Conservation (phyloP, 2,329 filamentous ascomycete species). For the Ophiostoma angusticollis region DNA sequence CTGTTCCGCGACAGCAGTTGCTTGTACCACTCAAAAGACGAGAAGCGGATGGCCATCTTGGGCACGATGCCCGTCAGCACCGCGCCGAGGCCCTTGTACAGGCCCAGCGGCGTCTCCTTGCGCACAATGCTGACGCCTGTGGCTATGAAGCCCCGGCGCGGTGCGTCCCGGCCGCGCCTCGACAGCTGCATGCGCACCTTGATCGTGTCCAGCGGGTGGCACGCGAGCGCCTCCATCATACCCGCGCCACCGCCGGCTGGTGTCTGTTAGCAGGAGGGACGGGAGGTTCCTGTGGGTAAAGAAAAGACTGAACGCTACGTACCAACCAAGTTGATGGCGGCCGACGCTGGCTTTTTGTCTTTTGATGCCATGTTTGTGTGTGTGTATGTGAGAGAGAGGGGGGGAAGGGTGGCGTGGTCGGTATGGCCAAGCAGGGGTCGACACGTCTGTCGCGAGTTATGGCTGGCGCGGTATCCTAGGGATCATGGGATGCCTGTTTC, state of each 20-base stretch:
- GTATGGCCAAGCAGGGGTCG: neutral
- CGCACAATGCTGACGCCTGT: slow-evolving; percentile 80
- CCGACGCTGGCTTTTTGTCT: slow-evolving; percentile 61
- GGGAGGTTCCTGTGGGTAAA: neutral
- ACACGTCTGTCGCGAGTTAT: neutral
- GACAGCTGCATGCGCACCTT: slow-evolving; percentile 99
- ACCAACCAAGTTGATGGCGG: slow-evolving; percentile 86
- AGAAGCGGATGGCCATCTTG: slow-evolving; percentile 99
- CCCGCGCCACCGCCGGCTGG: slow-evolving; percentile 88
- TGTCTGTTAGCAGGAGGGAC: slow-evolving; percentile 1
- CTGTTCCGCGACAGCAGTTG: slow-evolving; percentile 53
- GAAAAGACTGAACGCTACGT: slow-evolving; percentile 21
- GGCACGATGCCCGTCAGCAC: slow-evolving; percentile 93
- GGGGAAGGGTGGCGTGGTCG: too few species aligned
- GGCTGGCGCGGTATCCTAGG: too few species aligned
- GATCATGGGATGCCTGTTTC: too few species aligned
- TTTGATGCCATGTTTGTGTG: slow-evolving; percentile 26
- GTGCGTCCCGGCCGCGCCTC: slow-evolving; percentile 68
- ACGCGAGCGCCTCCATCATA: slow-evolving; percentile 97
- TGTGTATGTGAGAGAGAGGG: neutral
- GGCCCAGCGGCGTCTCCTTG: slow-evolving; percentile 78
- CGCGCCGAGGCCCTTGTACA: slow-evolving; percentile 97
- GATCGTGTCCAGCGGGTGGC: slow-evolving; percentile 93
- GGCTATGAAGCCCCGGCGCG: slow-evolving; percentile 73
- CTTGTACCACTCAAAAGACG: slow-evolving; percentile 94